These are phyloP conservation scores for Colletotrichum trifolii DNA, from an alignment of 2,329 filamentous ascomycete genomes.

Conservation along the genomic window DNA sequence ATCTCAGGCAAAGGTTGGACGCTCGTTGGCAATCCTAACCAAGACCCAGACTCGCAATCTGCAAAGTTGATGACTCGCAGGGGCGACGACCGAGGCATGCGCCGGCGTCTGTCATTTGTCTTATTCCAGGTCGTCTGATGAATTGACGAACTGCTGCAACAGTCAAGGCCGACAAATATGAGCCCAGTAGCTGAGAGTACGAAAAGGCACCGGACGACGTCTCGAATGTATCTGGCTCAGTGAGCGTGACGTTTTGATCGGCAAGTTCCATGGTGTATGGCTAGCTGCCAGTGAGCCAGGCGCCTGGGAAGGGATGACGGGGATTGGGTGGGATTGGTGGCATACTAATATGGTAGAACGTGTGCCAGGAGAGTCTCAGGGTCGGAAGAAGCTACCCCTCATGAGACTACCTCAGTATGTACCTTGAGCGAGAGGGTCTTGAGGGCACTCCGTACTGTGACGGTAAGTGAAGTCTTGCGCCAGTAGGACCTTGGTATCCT, in stretches of 20 bases:
- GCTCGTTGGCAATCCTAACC: neutral
- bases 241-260: slow-evolving; percentile 1
- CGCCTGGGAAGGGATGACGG: slow-evolving; percentile 6
- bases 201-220: no score
- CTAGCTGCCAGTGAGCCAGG: slow-evolving; percentile 9
- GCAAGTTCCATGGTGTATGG: neutral
- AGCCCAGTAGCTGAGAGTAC: no score
- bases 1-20: no score
- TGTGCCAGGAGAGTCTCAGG: no score
- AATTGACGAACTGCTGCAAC: neutral
- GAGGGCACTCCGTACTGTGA: no score
- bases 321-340: neutral
- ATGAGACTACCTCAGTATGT: no score
- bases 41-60: slow-evolving; percentile 1
- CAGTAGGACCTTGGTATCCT: no score
- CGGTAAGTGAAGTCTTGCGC: no score
- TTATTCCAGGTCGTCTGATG: slow-evolving; percentile 17
- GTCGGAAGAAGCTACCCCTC: no score
- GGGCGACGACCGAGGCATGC: neutral
- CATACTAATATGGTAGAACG: slow-evolving; percentile 1
- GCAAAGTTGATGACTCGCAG: neutral
- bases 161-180: neutral
- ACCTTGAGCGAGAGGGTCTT: no score
- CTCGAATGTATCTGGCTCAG: no score
- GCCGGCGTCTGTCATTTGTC: neutral